Evolutionary conservation across 306 rosid genomes (phyloP).

Genomic region (Vachellia collinsii): DNA sequence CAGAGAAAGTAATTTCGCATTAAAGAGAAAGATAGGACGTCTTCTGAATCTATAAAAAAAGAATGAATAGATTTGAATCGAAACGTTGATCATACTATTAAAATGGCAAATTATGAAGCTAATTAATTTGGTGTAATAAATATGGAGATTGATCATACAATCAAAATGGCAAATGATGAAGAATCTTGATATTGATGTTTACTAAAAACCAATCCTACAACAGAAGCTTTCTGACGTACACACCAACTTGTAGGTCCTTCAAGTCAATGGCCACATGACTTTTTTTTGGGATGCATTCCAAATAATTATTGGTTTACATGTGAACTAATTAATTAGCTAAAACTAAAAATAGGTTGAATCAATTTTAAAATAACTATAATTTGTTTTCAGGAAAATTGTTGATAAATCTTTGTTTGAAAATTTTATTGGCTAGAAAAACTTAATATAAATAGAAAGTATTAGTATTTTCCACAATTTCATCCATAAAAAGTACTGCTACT

Average conservation of each 20-base stretch:
- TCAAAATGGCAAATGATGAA: background rate
- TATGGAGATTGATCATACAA: background rate
- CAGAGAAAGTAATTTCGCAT: background rate
- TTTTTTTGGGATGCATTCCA: background rate
- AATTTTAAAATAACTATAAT: background rate
- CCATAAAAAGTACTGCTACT: too few species aligned
- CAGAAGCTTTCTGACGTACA: background rate
- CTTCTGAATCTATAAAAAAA: background rate
- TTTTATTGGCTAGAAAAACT: too few species aligned
- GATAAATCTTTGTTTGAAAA: too few species aligned
- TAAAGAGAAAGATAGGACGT: background rate
- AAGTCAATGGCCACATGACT: background rate
- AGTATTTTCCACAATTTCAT: too few species aligned
- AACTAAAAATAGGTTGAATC: background rate
- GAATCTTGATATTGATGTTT: background rate
- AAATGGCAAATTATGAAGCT: background rate
- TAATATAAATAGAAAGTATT: too few species aligned
- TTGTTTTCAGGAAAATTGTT: too few species aligned
- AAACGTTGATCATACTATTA: background rate
- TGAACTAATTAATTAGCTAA: background rate
- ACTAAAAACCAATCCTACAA: background rate
- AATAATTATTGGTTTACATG: background rate
- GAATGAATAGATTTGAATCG: too few species aligned
- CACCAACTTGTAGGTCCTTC: slow-evolving; percentile 1
- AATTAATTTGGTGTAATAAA: background rate